phyloP scores from a whole-genome alignment of 2,329 filamentous ascomycete genomes.

The Aspergillus niger region DNA sequence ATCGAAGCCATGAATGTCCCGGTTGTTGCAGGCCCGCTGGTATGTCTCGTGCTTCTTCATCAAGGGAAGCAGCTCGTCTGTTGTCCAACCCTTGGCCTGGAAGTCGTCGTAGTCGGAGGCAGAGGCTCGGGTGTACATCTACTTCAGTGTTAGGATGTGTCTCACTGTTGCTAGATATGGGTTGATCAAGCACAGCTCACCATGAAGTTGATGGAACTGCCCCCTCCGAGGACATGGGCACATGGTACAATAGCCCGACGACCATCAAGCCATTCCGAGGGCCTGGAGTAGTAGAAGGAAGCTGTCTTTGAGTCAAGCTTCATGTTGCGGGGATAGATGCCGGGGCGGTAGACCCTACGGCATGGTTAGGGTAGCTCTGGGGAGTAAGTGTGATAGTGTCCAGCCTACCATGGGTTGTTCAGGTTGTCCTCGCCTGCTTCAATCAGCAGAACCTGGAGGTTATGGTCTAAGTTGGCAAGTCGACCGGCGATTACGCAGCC shows the following conservation, averaged over 20 bases:
- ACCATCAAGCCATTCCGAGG: constrained; percentile 71
- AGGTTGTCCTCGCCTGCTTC: constrained; percentile 72
- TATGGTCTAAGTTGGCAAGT: constrained; percentile 75
- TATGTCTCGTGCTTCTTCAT: constrained; percentile 84
- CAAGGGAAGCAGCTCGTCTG: constrained; percentile 71
- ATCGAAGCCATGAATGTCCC: constrained; percentile 70
- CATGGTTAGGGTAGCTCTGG: background rate
- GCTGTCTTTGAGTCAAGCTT: constrained; percentile 79
- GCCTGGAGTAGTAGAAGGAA: constrained; percentile 76
- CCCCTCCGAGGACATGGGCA: constrained; percentile 71
- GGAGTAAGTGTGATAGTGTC: background rate
- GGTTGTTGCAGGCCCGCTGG: constrained; percentile 65
- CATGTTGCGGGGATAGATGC: constrained; percentile 78
- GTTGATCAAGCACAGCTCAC: constrained; percentile 38
- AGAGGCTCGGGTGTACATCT: constrained; percentile 74
- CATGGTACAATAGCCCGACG: constrained; percentile 73
- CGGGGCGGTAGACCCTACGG: constrained; percentile 68
- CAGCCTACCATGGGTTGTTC: constrained; percentile 67
- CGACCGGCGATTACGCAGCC: constrained; percentile 45
- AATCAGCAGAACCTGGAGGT: constrained; percentile 69
- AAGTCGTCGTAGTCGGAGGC: constrained; percentile 77
- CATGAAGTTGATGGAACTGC: constrained; percentile 78
- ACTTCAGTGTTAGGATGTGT: background rate
- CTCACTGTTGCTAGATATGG: background rate
- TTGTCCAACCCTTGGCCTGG: constrained; percentile 76